phyloP scores from a whole-genome alignment of 805 yeast species.

The Helenozyma rhizophorensis region DNA sequence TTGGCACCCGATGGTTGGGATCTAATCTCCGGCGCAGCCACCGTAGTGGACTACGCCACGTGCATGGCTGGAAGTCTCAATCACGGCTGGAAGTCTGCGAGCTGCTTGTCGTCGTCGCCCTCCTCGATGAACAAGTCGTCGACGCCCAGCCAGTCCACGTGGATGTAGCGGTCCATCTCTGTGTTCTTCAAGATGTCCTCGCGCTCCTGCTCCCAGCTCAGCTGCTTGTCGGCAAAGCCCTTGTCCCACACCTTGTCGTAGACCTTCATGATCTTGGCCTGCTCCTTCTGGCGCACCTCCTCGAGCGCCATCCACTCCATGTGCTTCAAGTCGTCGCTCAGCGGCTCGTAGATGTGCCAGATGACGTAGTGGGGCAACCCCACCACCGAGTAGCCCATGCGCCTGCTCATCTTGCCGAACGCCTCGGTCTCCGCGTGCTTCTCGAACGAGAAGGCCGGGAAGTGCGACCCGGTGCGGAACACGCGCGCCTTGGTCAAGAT shows the following conservation, averaged over 20 bases:
- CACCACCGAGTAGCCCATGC: conserved; percentile 81
- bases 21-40: too few relatives aligned
- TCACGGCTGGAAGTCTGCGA: conserved; percentile 41
- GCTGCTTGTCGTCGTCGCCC: conserved; percentile 25
- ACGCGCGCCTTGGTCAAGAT: conserved; percentile 84
- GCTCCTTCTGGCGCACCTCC: conserved; percentile 61
- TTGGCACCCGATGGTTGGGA: too few relatives aligned
- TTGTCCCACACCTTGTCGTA: conserved; percentile 70
- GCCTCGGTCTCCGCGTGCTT: conserved; percentile 98
- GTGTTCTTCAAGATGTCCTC: conserved; percentile 71
- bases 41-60: not conserved
- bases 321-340: conserved; percentile 81
- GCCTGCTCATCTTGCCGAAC: conserved; percentile 82
- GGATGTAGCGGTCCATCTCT: conserved; percentile 52
- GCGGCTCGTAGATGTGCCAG: conserved; percentile 89
- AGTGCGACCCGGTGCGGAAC: conserved; percentile 83
- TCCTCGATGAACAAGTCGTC: conserved; percentile 40
- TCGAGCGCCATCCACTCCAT: conserved; percentile 89
- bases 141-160: conserved; percentile 68
- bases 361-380: conserved; percentile 94
- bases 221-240: conserved; percentile 74
- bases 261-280: conserved; percentile 57
- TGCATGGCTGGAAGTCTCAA: not conserved
- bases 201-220: conserved; percentile 70
- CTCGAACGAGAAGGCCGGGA: conserved; percentile 94